phyloP scores from a whole-genome alignment of 1,284 basidiomycete species.

The Trichosporon coremiiforme region DNA sequence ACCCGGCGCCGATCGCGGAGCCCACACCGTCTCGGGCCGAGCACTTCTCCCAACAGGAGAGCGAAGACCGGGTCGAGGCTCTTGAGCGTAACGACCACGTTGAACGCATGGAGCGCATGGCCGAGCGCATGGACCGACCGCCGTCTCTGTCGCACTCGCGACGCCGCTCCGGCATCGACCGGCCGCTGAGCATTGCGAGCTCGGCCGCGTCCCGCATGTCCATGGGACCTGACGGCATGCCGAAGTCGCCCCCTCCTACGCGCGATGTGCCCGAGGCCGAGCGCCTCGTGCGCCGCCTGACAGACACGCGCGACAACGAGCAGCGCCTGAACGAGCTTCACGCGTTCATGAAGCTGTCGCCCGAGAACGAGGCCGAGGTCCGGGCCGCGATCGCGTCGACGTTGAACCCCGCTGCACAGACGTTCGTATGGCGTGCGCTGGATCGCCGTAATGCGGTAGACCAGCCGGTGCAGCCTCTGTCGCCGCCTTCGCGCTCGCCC shows the following conservation, averaged over 20 bases:
- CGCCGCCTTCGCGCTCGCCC: conserved; percentile 26
- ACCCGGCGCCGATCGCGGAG: conserved; percentile 13
- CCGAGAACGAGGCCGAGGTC: conserved; percentile 80
- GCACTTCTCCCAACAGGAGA: conserved; percentile 8
- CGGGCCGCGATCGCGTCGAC: conserved; percentile 60
- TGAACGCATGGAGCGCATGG: conserved; percentile 18
- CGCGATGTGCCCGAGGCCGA: conserved; percentile 58
- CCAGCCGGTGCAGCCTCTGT: conserved; percentile 36
- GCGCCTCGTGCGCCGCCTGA: conserved; percentile 63
- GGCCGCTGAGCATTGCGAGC: conserved; percentile 34
- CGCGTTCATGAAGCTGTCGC: conserved; percentile 88
- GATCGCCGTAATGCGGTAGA: conserved; percentile 44
- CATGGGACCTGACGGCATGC: conserved; percentile 16
- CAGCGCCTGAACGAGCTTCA: conserved; percentile 94
- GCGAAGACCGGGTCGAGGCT: conserved; percentile 5
- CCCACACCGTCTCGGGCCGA: not conserved
- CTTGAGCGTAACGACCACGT: conserved; percentile 16
- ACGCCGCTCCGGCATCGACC: conserved; percentile 28
- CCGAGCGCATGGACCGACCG: conserved; percentile 9
- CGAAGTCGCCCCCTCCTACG: conserved; percentile 53
- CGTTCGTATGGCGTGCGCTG: conserved; percentile 47
- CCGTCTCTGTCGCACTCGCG: conserved; percentile 9
- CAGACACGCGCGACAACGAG: conserved; percentile 78
- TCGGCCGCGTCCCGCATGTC: conserved; percentile 44
- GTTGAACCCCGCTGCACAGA: conserved; percentile 44